A percentile compares a stretch with the other conserved stretches of the same genome.
phyloP scores from a whole-genome alignment of 1,284 basidiomycete species.

The Trametes pubescens region DNA sequence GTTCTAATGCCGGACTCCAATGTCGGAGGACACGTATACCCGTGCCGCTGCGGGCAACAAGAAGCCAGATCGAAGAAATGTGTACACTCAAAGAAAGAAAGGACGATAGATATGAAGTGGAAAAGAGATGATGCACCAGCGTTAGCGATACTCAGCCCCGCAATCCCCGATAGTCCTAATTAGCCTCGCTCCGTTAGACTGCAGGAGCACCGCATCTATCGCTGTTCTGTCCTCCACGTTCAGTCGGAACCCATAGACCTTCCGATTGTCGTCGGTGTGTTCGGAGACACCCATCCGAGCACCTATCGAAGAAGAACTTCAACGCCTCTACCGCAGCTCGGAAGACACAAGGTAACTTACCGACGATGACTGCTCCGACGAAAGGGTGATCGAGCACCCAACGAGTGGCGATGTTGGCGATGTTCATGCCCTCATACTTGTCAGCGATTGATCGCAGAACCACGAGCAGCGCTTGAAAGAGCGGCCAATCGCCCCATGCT shows the following conservation, averaged over 20 bases:
- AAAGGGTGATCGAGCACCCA: constrained; percentile 84
- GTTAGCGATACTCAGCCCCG: constrained; percentile 80
- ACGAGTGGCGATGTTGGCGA: constrained; percentile 80
- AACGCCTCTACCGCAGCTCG: constrained; percentile 6
- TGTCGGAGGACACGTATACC: not conserved
- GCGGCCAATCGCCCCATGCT: constrained; percentile 79
- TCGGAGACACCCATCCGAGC: constrained; percentile 80
- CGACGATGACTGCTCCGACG: constrained; percentile 82
- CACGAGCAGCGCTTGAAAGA: constrained; percentile 73
- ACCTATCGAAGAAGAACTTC: constrained; percentile 50
- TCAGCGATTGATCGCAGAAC: constrained; percentile 72
- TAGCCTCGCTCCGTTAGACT: constrained; percentile 65
- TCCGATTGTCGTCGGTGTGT: constrained; percentile 72
- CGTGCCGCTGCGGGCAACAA: not conserved
- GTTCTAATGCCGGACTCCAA: not conserved
- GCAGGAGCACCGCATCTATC: constrained; percentile 68
- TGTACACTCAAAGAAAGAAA: not conserved
- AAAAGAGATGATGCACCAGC: not conserved
- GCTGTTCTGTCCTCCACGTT: constrained; percentile 61
- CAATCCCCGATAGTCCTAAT: constrained; percentile 80
- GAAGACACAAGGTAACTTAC: constrained; percentile 47
- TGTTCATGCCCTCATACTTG: constrained; percentile 70
- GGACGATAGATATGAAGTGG: not conserved
- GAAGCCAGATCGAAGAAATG: not conserved
- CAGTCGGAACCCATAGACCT: constrained; percentile 66